phyloP scores from a whole-genome alignment of 2,329 filamentous ascomycete genomes.

The Teratosphaeria pseudoeucalypti region DNA sequence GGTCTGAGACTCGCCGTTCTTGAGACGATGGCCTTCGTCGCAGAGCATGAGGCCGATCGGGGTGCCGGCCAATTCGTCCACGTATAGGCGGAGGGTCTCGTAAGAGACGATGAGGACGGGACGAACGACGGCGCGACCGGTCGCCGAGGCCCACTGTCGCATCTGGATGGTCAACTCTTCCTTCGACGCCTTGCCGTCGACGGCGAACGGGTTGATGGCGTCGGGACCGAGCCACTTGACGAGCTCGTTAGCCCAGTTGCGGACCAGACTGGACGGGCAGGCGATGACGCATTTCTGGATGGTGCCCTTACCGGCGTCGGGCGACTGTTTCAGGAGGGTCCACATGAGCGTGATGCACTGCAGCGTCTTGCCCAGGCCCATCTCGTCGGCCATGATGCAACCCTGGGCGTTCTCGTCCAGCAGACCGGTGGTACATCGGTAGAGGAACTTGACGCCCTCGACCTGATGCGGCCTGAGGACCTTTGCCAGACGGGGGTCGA shows the following conservation, averaged over 20 bases:
- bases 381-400: constrained; percentile 99
- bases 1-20: constrained; percentile 93
- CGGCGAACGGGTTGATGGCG: constrained; percentile 84
- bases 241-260: constrained; percentile 96
- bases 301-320: constrained; percentile 83
- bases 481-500: constrained; percentile 81
- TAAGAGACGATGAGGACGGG: constrained; percentile 97
- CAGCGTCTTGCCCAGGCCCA: constrained; percentile 94
- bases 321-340: constrained; percentile 91
- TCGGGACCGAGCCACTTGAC: constrained; percentile 92
- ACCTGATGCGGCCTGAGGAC: constrained; percentile 93
- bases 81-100: constrained; percentile 84
- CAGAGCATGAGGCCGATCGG: constrained; percentile 88
- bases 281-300: constrained; percentile 97
- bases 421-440: constrained; percentile 87
- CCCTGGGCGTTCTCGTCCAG: constrained; percentile 89
- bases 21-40: constrained; percentile 91
- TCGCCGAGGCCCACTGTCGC: constrained; percentile 88
- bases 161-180: constrained; percentile 84
- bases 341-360: constrained; percentile 96
- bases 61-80: constrained; percentile 78
- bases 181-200: constrained; percentile 93
- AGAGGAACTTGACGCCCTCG: constrained; percentile 96
- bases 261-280: constrained; percentile 89
- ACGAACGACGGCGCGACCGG: constrained; percentile 76